Base-by-base conservation (phyloP, 2,329 filamentous ascomycete species). In the Colletotrichum sp. region DNA sequence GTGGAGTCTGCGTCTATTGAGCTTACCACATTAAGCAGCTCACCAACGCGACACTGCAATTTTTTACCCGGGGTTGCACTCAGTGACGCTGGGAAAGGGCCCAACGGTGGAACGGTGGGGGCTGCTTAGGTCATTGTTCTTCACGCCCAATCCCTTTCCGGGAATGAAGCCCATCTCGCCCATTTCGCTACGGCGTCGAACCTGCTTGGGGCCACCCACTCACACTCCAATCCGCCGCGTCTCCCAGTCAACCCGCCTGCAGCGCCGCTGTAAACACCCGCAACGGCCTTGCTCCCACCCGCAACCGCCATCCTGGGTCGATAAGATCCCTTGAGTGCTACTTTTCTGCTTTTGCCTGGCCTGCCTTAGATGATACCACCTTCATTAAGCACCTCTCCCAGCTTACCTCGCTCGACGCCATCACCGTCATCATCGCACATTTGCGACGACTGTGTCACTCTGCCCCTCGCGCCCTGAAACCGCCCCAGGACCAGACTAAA, bases 251-350 rank as follows among this genome's bases (percentile, higher is more conserved):
- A 75, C 74, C 39, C 64, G 18, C 32, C 70, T 62, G 62, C 69
- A 65, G 69, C 64, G 48, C 62, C 56, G 36, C 73, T 75, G 74
- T 75, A 74, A 75, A 75, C 74, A 75, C n/a, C 43, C 70, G 64
- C 64, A 43, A 56, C 61, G 22, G 30, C 39, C 61, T 15, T 36
- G 61, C 43, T 48, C 10, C 43, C 43, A 48, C 43, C 43, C 9
- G 43, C 43, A 48, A 48, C 43, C 43, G n/a, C 43, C 10, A 48
- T 48, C 43, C 43, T 22, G 43, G 43, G 43, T 48, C 43, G 43
- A 48, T 48, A 48, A 48, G 43, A 48, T 48, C 43, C 43, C 43
- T 48, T 48, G n/a, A 22, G n/a, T 48, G 43, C 43, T 48, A 48
- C 43, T 48, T 58, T 72, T 18, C 55, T 60, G 13, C 28, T n/a